Evolutionary conservation across 73 alveolate genomes (phyloP).

Genomic region (Paraurostyla sp.): DNA sequence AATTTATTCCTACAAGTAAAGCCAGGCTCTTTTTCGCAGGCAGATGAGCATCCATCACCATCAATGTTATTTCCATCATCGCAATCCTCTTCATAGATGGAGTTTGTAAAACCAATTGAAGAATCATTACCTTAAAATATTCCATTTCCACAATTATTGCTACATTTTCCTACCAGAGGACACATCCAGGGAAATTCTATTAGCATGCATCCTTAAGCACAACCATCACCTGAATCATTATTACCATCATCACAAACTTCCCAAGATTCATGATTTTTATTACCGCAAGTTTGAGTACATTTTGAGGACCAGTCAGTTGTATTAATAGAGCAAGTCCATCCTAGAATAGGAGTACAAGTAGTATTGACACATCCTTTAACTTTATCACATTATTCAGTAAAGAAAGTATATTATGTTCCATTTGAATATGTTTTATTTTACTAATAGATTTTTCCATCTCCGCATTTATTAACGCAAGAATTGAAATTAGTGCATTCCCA

Average conservation of each 20-base stretch:
- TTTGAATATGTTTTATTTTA: neutral
- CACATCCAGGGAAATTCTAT: slow-evolving; percentile 2
- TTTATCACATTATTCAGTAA: neutral
- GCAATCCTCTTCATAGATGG: slow-evolving; percentile 42
- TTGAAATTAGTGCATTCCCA: slow-evolving; percentile 53
- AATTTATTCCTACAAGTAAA: neutral
- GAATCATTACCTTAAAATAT: neutral
- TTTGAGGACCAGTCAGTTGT: neutral
- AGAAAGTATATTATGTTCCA: neutral
- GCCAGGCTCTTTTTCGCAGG: slow-evolving; percentile 12
- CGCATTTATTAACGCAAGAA: slow-evolving; percentile 6
- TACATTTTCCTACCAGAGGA: slow-evolving; percentile 38
- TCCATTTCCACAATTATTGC: slow-evolving; percentile 21
- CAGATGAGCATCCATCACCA: slow-evolving; percentile 74
- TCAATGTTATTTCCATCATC: slow-evolving; percentile 74
- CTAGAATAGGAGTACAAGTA: slow-evolving; percentile 7
- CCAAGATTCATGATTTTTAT: slow-evolving; percentile 26
- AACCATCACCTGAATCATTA: slow-evolving; percentile 58
- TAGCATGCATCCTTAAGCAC: slow-evolving; percentile 42
- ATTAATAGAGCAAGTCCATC: slow-evolving; percentile 27
- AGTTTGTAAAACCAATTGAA: neutral
- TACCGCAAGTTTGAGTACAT: slow-evolving; percentile 23
- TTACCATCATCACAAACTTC: slow-evolving; percentile 57
- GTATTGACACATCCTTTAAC: slow-evolving; percentile 34
- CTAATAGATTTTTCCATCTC: slow-evolving; percentile 50